phyloP scores from a whole-genome alignment of 2,329 filamentous ascomycete species.

The Diaporthe longicolla region DNA sequence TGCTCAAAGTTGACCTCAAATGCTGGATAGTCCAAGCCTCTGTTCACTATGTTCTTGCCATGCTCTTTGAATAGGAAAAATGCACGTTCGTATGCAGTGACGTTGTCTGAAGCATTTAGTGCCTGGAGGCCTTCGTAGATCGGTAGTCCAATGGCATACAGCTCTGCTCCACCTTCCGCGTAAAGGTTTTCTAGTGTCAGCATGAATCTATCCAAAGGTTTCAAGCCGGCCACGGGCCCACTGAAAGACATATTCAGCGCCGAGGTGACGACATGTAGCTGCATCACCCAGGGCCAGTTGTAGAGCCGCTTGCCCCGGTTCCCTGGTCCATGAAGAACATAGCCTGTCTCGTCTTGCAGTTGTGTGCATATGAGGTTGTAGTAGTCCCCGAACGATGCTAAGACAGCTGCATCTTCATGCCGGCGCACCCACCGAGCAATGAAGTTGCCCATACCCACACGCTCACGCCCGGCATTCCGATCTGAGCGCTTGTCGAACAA shows the following conservation, averaged over 20 bases:
- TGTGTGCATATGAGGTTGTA: too few species aligned
- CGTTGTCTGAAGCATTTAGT: not conserved
- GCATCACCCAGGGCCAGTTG: slow-evolving; percentile 11
- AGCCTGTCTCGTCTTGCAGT: too few species aligned
- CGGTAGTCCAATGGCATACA: not conserved
- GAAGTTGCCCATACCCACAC: too few species aligned
- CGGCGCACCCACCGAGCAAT: too few species aligned
- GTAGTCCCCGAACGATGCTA: too few species aligned
- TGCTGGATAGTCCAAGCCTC: not conserved
- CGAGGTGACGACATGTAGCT: not conserved
- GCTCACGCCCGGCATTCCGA: too few species aligned
- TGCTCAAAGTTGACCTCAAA: slow-evolving; percentile 3
- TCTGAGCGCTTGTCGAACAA: too few species aligned
- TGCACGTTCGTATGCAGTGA: not conserved
- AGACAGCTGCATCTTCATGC: too few species aligned
- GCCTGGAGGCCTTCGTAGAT: slow-evolving; percentile 1
- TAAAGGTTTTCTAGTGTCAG: not conserved
- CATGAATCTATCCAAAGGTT: not conserved
- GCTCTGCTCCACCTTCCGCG: not conserved
- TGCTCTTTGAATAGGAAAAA: not conserved
- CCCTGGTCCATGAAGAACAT: too few species aligned
- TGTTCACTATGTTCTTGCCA: not conserved
- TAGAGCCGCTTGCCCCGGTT: not conserved
- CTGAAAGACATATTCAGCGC: not conserved
- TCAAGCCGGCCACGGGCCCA: not conserved